Base-by-base conservation (phyloP, 1,284 basidiomycete species). In the Vanrija sp. region DNA sequence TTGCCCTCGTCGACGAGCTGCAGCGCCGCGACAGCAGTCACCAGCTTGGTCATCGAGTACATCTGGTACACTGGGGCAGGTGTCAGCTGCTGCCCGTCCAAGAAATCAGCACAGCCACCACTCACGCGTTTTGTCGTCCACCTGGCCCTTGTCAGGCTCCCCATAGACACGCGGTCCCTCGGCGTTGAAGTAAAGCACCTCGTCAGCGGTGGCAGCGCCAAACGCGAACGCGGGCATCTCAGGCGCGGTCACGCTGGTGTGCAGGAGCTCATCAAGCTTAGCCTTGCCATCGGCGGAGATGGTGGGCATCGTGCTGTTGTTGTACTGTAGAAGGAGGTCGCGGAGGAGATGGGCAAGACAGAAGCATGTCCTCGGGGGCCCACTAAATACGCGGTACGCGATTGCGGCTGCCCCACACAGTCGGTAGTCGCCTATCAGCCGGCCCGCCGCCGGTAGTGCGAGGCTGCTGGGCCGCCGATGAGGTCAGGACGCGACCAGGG, bases 31-130 rank as follows among this genome's bases (percentile, higher is more conserved):
- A 72, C 64, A 15, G 59, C 59, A 1, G 67, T 69, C 29, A 73
- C 60, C 6, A 72, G 55, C 54, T 72, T 73, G 19, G 66, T 65
- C 58, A 63, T 64, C 10, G 69, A 72, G 55, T 65, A 73, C 6
- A 69, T 48, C 51, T 72, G 64, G n/a, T 65, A 48, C 5, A 50
- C 70, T 71, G 39, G 40, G 6, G 5, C 5, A 5, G 21, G 39
- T 2, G 21, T 49, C 15, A 49, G 19, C 38, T 5, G 21, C 21
- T 23, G 21, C 21, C 21, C 21, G 5, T 23, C 21, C 21, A 23
- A 23, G 21, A 23, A 5, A 3, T 2, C 6, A 12, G 15, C n/a
- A 14, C 26, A 18, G 34, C 6, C 15, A 16, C 7, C 10, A 59
- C 68, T 55, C 56, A 73, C 71, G 58, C n/a, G 70, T 72, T 38